Conservation (phyloP, 108 stramenopile genomes). For the Parietichytrium sp. region DNA sequence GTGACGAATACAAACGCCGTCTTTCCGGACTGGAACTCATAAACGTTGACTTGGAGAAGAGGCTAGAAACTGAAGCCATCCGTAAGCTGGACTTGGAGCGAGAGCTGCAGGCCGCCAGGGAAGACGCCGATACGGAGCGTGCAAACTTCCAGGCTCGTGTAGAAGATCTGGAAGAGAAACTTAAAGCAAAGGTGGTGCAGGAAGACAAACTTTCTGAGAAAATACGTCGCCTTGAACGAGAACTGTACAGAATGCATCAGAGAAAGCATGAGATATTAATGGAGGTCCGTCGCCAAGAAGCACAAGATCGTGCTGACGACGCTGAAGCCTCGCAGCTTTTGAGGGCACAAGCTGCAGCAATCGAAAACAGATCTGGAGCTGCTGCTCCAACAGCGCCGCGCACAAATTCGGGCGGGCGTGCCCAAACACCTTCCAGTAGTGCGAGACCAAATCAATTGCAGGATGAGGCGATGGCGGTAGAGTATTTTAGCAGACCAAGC, state of each 20-base stretch:
- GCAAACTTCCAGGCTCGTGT: background rate
- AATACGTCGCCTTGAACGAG: background rate
- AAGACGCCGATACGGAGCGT: background rate
- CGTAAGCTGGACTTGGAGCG: background rate
- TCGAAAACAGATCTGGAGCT: too few species aligned
- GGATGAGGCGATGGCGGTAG: conserved; percentile 27
- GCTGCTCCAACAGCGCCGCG: too few species aligned
- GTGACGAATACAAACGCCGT: conserved; percentile 16
- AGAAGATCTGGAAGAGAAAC: background rate
- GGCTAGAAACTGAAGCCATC: conserved; percentile 7
- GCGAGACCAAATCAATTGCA: background rate
- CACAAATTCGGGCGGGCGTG: too few species aligned
- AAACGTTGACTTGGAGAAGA: background rate
- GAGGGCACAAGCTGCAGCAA: background rate
- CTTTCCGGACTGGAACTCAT: background rate
- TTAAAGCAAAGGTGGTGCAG: background rate
- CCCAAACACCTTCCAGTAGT: background rate
- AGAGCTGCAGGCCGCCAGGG: background rate
- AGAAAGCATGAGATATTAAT: background rate
- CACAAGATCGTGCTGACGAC: background rate
- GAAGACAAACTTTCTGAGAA: background rate
- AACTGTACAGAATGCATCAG: background rate
- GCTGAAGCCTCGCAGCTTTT: background rate
- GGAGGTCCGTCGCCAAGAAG: conserved; percentile 5
- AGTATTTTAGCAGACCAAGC: conserved; percentile 6